Percentiles rank a stretch among this genome's conserved stretches.
Conservation (phyloP, 2,329 filamentous ascomycete species). For the Zymoseptoria crescenta region DNA sequence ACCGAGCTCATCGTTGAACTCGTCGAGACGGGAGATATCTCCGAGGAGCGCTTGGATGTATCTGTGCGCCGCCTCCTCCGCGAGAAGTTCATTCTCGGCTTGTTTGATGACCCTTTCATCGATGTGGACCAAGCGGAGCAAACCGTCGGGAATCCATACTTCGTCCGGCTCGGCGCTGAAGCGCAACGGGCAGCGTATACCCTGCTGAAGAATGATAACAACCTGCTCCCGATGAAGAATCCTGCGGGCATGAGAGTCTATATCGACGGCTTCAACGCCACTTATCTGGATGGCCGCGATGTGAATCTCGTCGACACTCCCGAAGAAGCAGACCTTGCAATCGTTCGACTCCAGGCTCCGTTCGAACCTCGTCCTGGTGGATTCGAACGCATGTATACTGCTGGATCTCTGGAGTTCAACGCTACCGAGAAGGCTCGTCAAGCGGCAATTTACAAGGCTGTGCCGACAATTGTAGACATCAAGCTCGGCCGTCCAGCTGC, state of each 20-base stretch:
- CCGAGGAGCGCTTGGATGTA: constrained; percentile 39
- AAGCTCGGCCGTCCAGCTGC: constrained; percentile 39
- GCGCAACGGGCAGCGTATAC: constrained; percentile 33
- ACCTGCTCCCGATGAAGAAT: constrained; percentile 25
- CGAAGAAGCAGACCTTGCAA: constrained; percentile 35
- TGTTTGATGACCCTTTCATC: constrained; percentile 47
- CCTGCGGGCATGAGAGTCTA: constrained; percentile 27
- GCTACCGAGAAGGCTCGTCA: constrained; percentile 33
- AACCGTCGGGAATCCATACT: constrained; percentile 41
- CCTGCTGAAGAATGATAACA: constrained; percentile 31
- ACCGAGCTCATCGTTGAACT: constrained; percentile 45
- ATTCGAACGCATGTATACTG: constrained; percentile 35
- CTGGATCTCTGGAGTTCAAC: constrained; percentile 38
- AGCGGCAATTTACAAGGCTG: constrained; percentile 33
- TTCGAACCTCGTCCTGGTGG: constrained; percentile 37
- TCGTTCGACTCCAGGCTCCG: constrained; percentile 35
- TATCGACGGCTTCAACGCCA: constrained; percentile 30
- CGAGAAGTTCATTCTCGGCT: constrained; percentile 46
- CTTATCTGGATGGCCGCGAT: constrained; percentile 27
- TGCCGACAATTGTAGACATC: constrained; percentile 38
- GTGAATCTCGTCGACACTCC: constrained; percentile 30
- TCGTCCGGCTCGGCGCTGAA: constrained; percentile 32
- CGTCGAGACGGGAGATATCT: constrained; percentile 35
- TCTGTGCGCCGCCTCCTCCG: constrained; percentile 41
- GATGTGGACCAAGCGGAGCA: constrained; percentile 37